Base-by-base conservation (phyloP, 257 asterid genomes). In the Ehretia macrophylla region DNA sequence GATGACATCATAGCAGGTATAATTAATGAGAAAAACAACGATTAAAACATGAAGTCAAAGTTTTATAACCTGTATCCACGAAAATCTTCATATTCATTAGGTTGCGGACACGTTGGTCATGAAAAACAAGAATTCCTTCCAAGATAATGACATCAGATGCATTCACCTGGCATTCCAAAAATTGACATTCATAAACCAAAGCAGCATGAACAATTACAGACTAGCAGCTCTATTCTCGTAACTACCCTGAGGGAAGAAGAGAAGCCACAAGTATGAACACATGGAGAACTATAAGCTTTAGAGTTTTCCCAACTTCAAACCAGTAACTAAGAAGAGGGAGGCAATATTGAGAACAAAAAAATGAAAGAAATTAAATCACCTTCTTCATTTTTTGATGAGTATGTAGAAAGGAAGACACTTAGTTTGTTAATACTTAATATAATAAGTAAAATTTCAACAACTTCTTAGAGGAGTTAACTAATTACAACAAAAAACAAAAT, bases 121-220 rank as follows among this genome's bases (percentile, higher is more conserved):
- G 99, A 73, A 93, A 93, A 65, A 93, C 95, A 38, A 93, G 95
- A 78, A 93, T 93, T 47, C 99, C 99, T 76, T 93, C 99, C 72
- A 93, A 73, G 66, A 93, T 93, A 75, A 93, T 93, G 48, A 93
- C 99, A 70, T 93, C 96, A 56, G 96, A 89, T 55, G 97, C 95
- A 82, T 93, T 93, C 55, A 93, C 99, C 99, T 93, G 45, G 23
- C 23, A n/a, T 27, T 27, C 10, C 17, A 17, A 19, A 19, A 12
- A 51, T 51, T 14, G 35, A 49, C 48, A 55, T 12, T n/a, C 27
- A 20, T 13, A 22, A 27, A 22, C 53, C 11, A 20, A 9, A 37
- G 27, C 17, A 49, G 39, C 35, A 27, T 1, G 6, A 27, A 27
- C 58, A 51, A 42, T 21, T 5, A 14, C 1, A 37, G 46, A 58